These are phyloP conservation scores for Globisporangium nodosum DNA, from an alignment of 352 stramenopile species.

Conservation along the genomic window DNA sequence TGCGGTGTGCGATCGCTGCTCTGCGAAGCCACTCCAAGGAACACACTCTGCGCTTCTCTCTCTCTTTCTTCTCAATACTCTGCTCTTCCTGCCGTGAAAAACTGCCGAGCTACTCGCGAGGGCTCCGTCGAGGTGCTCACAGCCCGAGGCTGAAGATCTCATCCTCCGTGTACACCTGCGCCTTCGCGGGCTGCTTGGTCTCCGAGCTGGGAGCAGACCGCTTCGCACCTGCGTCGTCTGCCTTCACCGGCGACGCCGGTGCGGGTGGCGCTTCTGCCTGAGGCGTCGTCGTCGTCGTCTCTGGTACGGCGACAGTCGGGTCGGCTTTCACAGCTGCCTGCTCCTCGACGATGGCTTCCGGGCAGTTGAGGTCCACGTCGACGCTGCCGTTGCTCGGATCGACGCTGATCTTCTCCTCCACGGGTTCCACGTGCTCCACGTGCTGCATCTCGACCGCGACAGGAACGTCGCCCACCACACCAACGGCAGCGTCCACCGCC, in stretches of 20 bases:
- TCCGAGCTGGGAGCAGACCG: constrained; percentile 3
- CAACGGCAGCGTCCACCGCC: constrained; percentile 1
- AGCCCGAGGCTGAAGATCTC: constrained; percentile 81
- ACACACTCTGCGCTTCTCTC: not conserved
- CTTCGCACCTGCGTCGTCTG: constrained; percentile 19
- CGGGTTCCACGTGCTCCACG: not conserved
- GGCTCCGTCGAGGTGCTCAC: constrained; percentile 19
- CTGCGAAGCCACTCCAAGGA: not conserved
- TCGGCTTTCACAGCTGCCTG: constrained; percentile 19
- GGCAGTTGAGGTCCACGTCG: constrained; percentile 24
- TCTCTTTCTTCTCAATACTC: not conserved
- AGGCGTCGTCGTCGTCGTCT: not conserved
- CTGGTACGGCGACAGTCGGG: not conserved
- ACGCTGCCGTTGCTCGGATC: constrained; percentile 4
- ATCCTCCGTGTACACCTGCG: constrained; percentile 30
- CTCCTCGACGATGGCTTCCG: constrained; percentile 40
- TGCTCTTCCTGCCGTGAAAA: not conserved
- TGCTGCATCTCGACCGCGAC: not conserved
- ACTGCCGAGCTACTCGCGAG: too few species aligned
- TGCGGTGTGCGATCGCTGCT: not conserved
- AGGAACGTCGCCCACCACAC: not conserved
- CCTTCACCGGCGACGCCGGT: not conserved
- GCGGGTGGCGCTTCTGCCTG: not conserved
- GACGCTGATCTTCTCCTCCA: not conserved
- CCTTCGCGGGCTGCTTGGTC: not conserved